Evolutionary conservation across 345 rosid species (phyloP), one percentile per base, ranked within the genome.

Genomic region (Viola odorata): DNA sequence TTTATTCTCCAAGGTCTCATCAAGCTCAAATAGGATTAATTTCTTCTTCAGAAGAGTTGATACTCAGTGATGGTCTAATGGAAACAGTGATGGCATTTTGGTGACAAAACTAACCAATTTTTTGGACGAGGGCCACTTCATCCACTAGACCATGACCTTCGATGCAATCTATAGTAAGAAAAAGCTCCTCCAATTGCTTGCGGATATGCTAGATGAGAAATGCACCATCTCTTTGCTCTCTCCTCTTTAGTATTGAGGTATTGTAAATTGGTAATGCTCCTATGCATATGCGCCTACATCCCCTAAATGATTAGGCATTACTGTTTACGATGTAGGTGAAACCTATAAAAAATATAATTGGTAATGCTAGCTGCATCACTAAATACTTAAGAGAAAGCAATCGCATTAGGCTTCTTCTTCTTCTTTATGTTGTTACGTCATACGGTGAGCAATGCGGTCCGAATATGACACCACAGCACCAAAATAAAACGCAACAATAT

Each of bases 41-140:
- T n/a, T n/a, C n/a, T n/a, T n/a, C n/a, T n/a, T n/a, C n/a, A n/a
- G n/a, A n/a, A n/a, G n/a, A n/a, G n/a, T n/a, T n/a, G n/a, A n/a
- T n/a, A n/a, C n/a, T n/a, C n/a, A n/a, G n/a, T n/a, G n/a, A 9
- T 70, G 69, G 66, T 63, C 47, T 50, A 39, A 57, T 37, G 40
- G 52, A 36, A 49, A 57, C 12, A 12, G 44, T 50, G 71, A 69
- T 56, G 17, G 61, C 73, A 63, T 64, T 70, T 70, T 40, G 73
- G 63, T 48, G 75, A 77, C 73, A 63, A 61, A 58, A 63, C 55
- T 23, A 63, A 41, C 60, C 66, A 51, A 59, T 55, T 13, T 57
- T 23, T 32, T 44, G 11, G 32, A 65, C 63, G 59, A 66, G 72
- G 68, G 36, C 61, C 79, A 76, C 69, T 62, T 9, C 7, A 60